A percentile compares a stretch with the other conserved stretches of the same genome.
These are phyloP conservation scores for Thermoascus crustaceus DNA, from an alignment of 2,329 filamentous ascomycete genomes.

Conservation along the genomic window DNA sequence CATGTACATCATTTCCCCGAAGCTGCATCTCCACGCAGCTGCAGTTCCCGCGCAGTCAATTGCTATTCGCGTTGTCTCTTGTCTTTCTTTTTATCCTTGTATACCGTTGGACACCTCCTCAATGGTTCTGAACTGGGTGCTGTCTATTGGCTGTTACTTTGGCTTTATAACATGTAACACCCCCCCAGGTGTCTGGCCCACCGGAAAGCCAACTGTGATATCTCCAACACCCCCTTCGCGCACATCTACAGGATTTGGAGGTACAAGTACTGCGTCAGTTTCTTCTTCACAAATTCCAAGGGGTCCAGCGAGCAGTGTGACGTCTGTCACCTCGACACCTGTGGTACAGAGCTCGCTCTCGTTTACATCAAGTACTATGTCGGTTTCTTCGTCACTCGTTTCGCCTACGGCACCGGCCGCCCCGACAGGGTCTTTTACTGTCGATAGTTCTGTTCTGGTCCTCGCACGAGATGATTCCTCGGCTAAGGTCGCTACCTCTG, in stretches of 20 bases:
- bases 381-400: conserved; percentile 14
- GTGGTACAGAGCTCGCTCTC: too few relatives aligned
- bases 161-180: conserved; percentile 26
- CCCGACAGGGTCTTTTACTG: too few relatives aligned
- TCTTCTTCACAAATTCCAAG: conserved; percentile 1
- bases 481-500: conserved; percentile 43
- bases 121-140: conserved; percentile 18
- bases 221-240: conserved; percentile 11
- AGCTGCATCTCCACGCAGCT: conserved; percentile 2
- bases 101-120: conserved; percentile 8
- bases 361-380: conserved; percentile 13
- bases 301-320: too few relatives aligned
- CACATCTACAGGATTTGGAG: background rate
- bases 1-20: background rate
- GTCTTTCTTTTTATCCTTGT: conserved; percentile 9
- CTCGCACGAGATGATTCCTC: conserved; percentile 46
- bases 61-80: conserved; percentile 10
- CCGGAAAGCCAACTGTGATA: conserved; percentile 17
- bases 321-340: too few relatives aligned
- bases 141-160: conserved; percentile 20
- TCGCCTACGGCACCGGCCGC: too few relatives aligned
- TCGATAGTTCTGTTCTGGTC: conserved; percentile 47
- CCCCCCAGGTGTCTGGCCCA: conserved; percentile 20
- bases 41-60: conserved; percentile 6
- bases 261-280: conserved; percentile 6